A percentile compares a stretch with the other conserved stretches of the same genome.
Evolutionary conservation across 2,329 filamentous ascomycete genomes (phyloP).

Genomic region (Fusarium mexicanum): DNA sequence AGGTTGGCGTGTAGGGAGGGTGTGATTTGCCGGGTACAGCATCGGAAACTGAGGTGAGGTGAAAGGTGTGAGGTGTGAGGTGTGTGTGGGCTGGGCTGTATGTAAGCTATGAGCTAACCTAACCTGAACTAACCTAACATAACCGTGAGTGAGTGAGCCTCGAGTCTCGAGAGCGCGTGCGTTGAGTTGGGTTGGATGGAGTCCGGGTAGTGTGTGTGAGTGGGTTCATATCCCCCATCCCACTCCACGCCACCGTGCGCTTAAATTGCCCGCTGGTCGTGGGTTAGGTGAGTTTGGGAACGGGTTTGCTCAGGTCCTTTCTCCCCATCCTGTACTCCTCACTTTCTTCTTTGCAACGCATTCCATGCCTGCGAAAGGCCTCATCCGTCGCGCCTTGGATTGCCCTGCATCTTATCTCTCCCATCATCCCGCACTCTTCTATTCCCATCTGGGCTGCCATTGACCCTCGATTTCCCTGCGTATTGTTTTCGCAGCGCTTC

Average conservation of each 20-base stretch:
- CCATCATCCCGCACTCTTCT: constrained; percentile 18
- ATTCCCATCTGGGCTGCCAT: constrained; percentile 15
- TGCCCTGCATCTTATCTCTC: constrained; percentile 11
- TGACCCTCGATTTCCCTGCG: constrained; percentile 17
- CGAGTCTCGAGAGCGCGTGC: constrained; percentile 22
- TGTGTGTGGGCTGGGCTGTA: neutral
- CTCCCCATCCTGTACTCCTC: constrained; percentile 53
- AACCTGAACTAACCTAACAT: neutral
- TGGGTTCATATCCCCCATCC: constrained; percentile 40
- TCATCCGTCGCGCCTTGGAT: constrained; percentile 42
- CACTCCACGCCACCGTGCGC: constrained; percentile 21
- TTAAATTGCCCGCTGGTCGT: constrained; percentile 43
- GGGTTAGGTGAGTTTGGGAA: constrained; percentile 55
- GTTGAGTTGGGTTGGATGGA: constrained; percentile 15
- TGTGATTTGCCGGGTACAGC: constrained; percentile 30
- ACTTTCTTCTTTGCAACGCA: constrained; percentile 50
- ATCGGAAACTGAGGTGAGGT: constrained; percentile 29
- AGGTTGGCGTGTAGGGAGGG: constrained; percentile 5
- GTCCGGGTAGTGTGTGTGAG: constrained; percentile 19
- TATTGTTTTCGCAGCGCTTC: neutral
- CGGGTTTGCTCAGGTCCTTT: constrained; percentile 52
- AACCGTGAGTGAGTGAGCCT: neutral
- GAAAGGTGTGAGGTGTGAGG: neutral
- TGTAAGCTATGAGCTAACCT: constrained; percentile 12
- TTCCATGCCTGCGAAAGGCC: constrained; percentile 46